Percentiles rank a stretch among this genome's conserved stretches.
These are phyloP conservation scores for Schizothecium vesticola DNA, from an alignment of 495 filamentous ascomycete genomes.

Conservation along the genomic window DNA sequence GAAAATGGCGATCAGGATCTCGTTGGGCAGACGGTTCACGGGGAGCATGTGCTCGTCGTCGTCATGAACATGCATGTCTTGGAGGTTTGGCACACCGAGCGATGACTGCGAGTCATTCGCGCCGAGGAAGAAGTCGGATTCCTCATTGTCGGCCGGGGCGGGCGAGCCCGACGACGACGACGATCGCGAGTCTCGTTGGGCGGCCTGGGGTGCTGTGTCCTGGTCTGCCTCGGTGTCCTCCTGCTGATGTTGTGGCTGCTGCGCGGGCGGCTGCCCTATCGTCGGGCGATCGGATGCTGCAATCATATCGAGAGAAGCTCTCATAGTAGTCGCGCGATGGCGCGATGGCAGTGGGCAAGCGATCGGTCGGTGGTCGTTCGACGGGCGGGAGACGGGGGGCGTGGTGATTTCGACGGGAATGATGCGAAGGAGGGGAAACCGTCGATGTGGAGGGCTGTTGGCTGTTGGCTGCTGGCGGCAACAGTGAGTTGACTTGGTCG, in stretches of 20 bases:
- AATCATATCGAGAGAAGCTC: conserved; percentile 42
- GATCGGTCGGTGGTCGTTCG: conserved; percentile 19
- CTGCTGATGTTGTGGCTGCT: too few species aligned
- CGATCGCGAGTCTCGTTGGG: conserved; percentile 33
- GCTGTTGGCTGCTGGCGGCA: conserved; percentile 20
- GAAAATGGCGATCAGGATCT: conserved; percentile 91
- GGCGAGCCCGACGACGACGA: conserved; percentile 83
- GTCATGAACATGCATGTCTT: conserved; percentile 60
- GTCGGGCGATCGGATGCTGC: conserved; percentile 31
- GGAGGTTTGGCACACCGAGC: conserved; percentile 68
- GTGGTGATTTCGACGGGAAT: neutral
- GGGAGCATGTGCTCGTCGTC: conserved; percentile 59
- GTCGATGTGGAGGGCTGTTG: conserved; percentile 19
- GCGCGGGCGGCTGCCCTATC: neutral
- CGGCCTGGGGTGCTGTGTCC: conserved; percentile 7
- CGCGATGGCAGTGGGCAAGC: neutral
- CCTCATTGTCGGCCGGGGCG: conserved; percentile 69
- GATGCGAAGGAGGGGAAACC: neutral
- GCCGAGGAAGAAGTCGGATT: conserved; percentile 80
- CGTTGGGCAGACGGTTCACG: conserved; percentile 79
- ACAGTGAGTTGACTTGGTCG: conserved; percentile 4
- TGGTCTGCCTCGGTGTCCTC: conserved; percentile 10
- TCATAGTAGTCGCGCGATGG: conserved; percentile 16
- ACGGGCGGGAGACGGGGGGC: conserved; percentile 5
- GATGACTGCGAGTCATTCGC: conserved; percentile 89